Conservation (phyloP, 2,329 filamentous ascomycete genomes). For the Aspergillus sp. region DNA sequence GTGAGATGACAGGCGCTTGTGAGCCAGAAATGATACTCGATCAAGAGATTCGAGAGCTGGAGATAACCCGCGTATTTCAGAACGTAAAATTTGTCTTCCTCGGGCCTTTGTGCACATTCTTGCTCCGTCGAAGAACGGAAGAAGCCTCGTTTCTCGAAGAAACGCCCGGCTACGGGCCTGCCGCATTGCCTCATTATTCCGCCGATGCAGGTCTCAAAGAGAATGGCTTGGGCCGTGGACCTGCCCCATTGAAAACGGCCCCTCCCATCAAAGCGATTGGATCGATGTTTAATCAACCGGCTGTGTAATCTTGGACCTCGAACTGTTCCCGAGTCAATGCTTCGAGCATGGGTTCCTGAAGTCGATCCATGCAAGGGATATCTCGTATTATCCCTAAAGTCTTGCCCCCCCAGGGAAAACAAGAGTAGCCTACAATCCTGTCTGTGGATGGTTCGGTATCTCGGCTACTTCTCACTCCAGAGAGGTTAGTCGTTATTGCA, state of each 20-base stretch:
- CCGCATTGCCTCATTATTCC: slow-evolving; percentile 1
- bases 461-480: background rate
- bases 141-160: background rate
- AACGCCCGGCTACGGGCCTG: background rate
- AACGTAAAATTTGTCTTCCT: background rate
- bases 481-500: background rate
- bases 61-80: background rate
- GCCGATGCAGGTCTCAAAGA: background rate
- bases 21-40: background rate
- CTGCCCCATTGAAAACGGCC: background rate
- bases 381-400: background rate
- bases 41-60: background rate
- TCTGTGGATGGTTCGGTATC: background rate
- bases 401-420: background rate
- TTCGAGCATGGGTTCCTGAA: slow-evolving; percentile 2
- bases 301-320: slow-evolving; percentile 7
- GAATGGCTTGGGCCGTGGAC: background rate
- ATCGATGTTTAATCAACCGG: background rate
- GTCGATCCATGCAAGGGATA: slow-evolving; percentile 9
- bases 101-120: background rate
- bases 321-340: background rate
- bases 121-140: background rate
- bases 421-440: background rate
- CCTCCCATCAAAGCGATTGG: background rate
- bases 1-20: background rate